Percentiles rank a stretch among this genome's conserved stretches.
Conservation (phyloP, 495 filamentous ascomycete species). For the Talaromyces trachyspermus region DNA sequence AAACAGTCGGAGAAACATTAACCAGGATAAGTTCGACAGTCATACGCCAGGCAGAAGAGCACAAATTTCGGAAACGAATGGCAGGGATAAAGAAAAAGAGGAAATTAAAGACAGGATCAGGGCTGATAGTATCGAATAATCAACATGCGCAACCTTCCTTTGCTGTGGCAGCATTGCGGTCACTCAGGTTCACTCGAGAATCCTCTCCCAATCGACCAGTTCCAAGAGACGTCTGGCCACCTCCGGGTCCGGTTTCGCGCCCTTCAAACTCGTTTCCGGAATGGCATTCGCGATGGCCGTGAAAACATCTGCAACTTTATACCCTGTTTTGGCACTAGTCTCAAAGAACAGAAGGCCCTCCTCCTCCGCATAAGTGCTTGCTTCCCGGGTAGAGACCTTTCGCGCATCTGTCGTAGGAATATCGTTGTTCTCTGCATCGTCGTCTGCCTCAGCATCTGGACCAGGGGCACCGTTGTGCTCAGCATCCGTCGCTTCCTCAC, state of each 20-base stretch:
- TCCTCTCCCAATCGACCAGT: slow-evolving; percentile 33
- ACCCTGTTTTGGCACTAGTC: slow-evolving; percentile 92
- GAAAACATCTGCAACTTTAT: slow-evolving; percentile 91
- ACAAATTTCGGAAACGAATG: slow-evolving; percentile 1
- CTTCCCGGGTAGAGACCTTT: slow-evolving; percentile 80
- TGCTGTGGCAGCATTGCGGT: slow-evolving; percentile 43
- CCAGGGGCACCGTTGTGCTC: slow-evolving; percentile 16
- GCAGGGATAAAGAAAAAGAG: background rate
- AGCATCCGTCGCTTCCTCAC: slow-evolving; percentile 18
- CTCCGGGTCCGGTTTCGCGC: slow-evolving; percentile 56
- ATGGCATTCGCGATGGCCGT: slow-evolving; percentile 98
- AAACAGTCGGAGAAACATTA: background rate
- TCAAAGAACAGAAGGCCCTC: slow-evolving; percentile 93
- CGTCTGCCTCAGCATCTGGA: slow-evolving; percentile 25
- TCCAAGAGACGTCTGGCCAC: slow-evolving; percentile 39
- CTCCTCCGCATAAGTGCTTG: slow-evolving; percentile 90
- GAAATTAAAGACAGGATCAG: background rate
- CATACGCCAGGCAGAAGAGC: slow-evolving; percentile 9
- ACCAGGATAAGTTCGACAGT: background rate
- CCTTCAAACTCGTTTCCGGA: slow-evolving; percentile 91
- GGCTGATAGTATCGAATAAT: slow-evolving; percentile 9
- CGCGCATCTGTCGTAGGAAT: slow-evolving; percentile 69
- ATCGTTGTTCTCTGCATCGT: slow-evolving; percentile 46
- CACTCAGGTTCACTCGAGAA: slow-evolving; percentile 37
- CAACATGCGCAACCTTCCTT: slow-evolving; percentile 95